Percentiles rank a stretch among this genome's conserved stretches.
Conservation (phyloP, 345 rosid genomes). For the Theobroma cacao region DNA sequence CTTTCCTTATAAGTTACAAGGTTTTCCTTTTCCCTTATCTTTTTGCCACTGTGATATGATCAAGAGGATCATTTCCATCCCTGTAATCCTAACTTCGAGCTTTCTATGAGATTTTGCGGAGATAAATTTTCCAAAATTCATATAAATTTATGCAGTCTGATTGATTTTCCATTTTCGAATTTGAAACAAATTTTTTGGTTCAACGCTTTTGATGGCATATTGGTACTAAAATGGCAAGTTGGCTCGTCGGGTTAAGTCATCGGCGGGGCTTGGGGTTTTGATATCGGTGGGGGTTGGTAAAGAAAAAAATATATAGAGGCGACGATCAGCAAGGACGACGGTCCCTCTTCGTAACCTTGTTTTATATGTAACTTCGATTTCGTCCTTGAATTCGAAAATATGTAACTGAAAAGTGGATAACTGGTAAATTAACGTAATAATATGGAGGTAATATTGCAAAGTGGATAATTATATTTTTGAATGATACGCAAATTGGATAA, state of each 20-base stretch:
- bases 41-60: conserved; percentile 18
- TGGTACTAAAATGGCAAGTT: background rate
- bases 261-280: background rate
- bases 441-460: too few relatives aligned
- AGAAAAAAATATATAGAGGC: background rate
- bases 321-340: background rate
- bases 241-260: background rate
- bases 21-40: conserved; percentile 15
- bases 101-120: conserved; percentile 22
- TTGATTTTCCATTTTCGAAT: too few relatives aligned
- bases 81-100: conserved; percentile 18
- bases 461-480: too few relatives aligned
- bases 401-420: too few relatives aligned
- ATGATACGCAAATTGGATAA: background rate
- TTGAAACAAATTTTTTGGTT: background rate
- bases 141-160: background rate
- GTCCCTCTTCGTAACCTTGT: too few relatives aligned
- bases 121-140: background rate
- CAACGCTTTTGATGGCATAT: background rate
- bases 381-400: too few relatives aligned
- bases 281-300: background rate
- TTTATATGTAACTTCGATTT: too few relatives aligned
- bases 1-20: background rate
- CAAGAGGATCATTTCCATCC: conserved; percentile 17
- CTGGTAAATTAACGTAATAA: too few relatives aligned